A percentile compares a stretch with the other conserved stretches of the same genome.
Evolutionary conservation across 208 protist species (phyloP).

Genomic region (Crithidia thermophila): DNA sequence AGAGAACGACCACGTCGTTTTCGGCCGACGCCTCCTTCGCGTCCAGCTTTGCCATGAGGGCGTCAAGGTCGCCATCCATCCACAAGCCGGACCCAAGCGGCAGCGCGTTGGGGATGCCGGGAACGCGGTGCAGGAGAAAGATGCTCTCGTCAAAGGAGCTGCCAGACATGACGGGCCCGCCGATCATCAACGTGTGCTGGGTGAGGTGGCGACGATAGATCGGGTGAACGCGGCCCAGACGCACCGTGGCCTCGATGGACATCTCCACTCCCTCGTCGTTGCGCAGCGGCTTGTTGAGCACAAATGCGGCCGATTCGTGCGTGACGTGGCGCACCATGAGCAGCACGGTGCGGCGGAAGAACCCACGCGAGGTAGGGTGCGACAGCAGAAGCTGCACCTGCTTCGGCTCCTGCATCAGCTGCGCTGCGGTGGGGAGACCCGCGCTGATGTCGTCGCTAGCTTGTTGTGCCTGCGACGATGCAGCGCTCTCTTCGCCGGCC

Average conservation of each 20-base stretch:
- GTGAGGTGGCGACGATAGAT: constrained; percentile 63
- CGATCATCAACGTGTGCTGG: constrained; percentile 77
- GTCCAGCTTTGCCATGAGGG: constrained; percentile 61
- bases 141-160: constrained; percentile 71
- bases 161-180: constrained; percentile 72
- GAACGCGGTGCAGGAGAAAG: constrained; percentile 73
- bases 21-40: constrained; percentile 45
- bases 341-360: constrained; percentile 69
- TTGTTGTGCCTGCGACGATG: constrained; percentile 8
- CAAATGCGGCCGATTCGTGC: constrained; percentile 68
- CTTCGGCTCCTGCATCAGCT: constrained; percentile 34
- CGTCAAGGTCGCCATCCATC: constrained; percentile 77
- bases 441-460: constrained; percentile 14
- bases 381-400: constrained; percentile 73
- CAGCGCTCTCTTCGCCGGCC: neutral
- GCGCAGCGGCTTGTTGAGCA: constrained; percentile 75
- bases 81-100: constrained; percentile 61
- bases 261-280: constrained; percentile 56
- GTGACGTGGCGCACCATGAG: constrained; percentile 65
- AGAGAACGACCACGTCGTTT: constrained; percentile 76
- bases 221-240: constrained; percentile 55
- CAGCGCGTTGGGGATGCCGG: constrained; percentile 61
- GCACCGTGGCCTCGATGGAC: constrained; percentile 48
- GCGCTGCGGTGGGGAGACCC: constrained; percentile 11
- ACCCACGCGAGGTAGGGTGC: constrained; percentile 72